A percentile compares a stretch with the other conserved stretches of the same genome.
These are phyloP conservation scores for Xylariaceae sp. DNA, from an alignment of 2,329 filamentous ascomycete genomes.

Conservation along the genomic window DNA sequence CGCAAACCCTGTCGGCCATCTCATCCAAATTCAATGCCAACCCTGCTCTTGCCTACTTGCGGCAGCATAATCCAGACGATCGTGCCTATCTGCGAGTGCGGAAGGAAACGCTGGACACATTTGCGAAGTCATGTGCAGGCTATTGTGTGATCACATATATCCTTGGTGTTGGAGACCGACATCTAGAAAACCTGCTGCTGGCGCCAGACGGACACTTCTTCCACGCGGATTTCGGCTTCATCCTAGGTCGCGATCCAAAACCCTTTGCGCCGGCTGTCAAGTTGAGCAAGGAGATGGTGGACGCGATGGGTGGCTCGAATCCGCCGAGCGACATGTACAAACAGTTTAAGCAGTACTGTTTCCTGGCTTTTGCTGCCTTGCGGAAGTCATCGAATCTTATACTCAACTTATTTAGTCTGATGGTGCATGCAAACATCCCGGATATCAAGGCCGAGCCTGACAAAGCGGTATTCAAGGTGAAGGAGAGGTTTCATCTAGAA, in stretches of 20 bases:
- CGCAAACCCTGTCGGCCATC: slow-evolving; percentile 77
- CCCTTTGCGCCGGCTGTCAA: slow-evolving; percentile 98
- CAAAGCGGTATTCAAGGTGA: slow-evolving; percentile 90
- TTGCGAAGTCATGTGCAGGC: slow-evolving; percentile 91
- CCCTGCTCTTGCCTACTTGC: slow-evolving; percentile 76
- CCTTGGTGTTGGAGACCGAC: slow-evolving; percentile 89
- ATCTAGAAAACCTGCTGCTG: slow-evolving; percentile 91
- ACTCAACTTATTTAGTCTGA: slow-evolving; percentile 89
- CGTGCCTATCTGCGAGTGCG: slow-evolving; percentile 78
- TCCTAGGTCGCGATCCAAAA: slow-evolving; percentile 93
- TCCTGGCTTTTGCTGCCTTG: slow-evolving; percentile 87
- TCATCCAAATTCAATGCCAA: slow-evolving; percentile 74
- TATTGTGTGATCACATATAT: slow-evolving; percentile 99
- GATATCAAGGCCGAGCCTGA: slow-evolving; percentile 91
- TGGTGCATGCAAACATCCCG: slow-evolving; percentile 96
- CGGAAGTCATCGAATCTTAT: slow-evolving; percentile 88
- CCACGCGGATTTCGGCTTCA: slow-evolving; percentile 97
- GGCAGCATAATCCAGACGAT: slow-evolving; percentile 84
- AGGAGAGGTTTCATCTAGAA: slow-evolving; percentile 90
- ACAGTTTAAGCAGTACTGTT: slow-evolving; percentile 92
- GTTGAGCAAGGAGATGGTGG: slow-evolving; percentile 95
- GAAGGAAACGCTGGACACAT: slow-evolving; percentile 90
- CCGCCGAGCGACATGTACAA: slow-evolving; percentile 69
- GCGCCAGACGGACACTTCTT: slow-evolving; percentile 92
- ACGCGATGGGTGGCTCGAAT: slow-evolving; percentile 87